Evolutionary conservation across 1,284 basidiomycete species (phyloP).

Genomic region (Tremellales sp.): DNA sequence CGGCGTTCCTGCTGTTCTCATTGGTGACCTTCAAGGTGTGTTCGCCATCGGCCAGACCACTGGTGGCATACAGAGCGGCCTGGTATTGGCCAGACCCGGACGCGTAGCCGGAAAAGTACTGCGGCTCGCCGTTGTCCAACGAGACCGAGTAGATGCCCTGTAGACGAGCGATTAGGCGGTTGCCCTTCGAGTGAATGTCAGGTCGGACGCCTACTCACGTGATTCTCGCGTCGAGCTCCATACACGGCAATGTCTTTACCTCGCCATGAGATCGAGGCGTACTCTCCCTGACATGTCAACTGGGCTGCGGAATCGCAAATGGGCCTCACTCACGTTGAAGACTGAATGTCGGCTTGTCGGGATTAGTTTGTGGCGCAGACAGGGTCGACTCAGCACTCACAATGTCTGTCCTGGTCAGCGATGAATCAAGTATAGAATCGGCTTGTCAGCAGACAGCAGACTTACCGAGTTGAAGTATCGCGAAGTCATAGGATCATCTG

Average conservation of each 20-base stretch:
- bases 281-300: slow-evolving; percentile 21
- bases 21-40: slow-evolving; percentile 30
- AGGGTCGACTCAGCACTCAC: not conserved
- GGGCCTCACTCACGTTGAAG: slow-evolving; percentile 8
- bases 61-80: slow-evolving; percentile 26
- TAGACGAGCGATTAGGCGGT: not conserved
- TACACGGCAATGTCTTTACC: slow-evolving; percentile 30
- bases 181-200: not conserved
- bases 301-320: not conserved
- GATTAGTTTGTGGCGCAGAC: not conserved
- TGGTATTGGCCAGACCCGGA: slow-evolving; percentile 12
- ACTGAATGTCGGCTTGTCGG: slow-evolving; percentile 18
- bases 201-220: slow-evolving; percentile 3
- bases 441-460: not conserved
- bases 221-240: slow-evolving; percentile 29
- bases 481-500: slow-evolving; percentile 7
- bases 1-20: slow-evolving; percentile 25
- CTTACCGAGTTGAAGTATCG: slow-evolving; percentile 18
- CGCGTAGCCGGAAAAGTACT: slow-evolving; percentile 31
- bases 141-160: slow-evolving; percentile 33
- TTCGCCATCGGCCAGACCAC: slow-evolving; percentile 21
- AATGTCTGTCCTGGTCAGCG: not conserved
- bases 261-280: slow-evolving; percentile 23
- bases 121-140: slow-evolving; percentile 17
- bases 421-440: not conserved